Evolutionary conservation across 1,139 yeast species (phyloP).

Genomic region (Saccharomyces pastorianus): DNA sequence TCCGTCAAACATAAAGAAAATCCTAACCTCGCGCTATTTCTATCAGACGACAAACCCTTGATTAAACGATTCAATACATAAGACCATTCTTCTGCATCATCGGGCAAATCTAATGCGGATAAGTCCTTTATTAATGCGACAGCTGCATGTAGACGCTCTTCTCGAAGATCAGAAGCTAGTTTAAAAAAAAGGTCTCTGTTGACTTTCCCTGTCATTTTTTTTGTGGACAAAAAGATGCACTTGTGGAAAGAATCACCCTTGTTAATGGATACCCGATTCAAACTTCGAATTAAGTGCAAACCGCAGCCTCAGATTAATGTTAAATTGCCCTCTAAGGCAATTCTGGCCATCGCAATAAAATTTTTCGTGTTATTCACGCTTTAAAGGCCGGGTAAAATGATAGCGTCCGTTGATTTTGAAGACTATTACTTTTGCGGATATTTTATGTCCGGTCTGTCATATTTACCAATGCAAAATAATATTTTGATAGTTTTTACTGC

Average conservation of each 20-base stretch:
- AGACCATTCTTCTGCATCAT: constrained; percentile 57
- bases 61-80: constrained; percentile 73
- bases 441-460: no score
- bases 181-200: constrained; percentile 71
- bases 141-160: constrained; percentile 69
- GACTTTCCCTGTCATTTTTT: constrained; percentile 36
- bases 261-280: neutral
- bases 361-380: neutral
- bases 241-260: neutral
- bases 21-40: constrained; percentile 81
- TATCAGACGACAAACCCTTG: constrained; percentile 71
- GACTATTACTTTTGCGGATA: no score
- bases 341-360: neutral
- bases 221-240: neutral
- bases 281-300: neutral
- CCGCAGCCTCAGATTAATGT: neutral
- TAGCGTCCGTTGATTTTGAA: no score
- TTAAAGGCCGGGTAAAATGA: neutral
- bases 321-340: neutral
- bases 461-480: no score
- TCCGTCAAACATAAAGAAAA: constrained; percentile 85
- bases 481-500: no score
- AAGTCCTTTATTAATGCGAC: constrained; percentile 56
- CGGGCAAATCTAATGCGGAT: constrained; percentile 27
- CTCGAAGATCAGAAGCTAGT: constrained; percentile 68